A percentile compares a stretch with the other conserved stretches of the same genome.
These are phyloP conservation scores for Monosiga brevicollis DNA, from an alignment of 78 protist species.

Conservation along the genomic window DNA sequence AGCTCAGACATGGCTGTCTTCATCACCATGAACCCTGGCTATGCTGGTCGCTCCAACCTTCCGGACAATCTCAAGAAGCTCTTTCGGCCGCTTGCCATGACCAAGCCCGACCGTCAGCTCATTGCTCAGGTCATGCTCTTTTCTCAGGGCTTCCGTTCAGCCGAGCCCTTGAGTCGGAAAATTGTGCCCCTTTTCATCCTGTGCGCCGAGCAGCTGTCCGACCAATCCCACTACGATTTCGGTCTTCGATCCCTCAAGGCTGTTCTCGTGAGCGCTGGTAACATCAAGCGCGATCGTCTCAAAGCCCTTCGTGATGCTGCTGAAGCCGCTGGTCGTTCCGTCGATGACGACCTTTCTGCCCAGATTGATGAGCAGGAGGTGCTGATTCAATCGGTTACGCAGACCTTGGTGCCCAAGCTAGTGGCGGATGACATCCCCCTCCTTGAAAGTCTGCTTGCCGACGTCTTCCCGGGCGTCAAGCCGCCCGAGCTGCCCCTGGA, in stretches of 20 bases:
- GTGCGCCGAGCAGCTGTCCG: conserved; percentile 82
- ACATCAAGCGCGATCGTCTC: conserved; percentile 53
- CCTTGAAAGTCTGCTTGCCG: conserved; percentile 61
- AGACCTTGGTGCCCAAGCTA: conserved; percentile 84
- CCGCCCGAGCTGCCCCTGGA: conserved; percentile 13
- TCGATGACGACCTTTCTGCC: neutral
- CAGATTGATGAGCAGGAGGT: conserved; percentile 36
- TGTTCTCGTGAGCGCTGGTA: conserved; percentile 88
- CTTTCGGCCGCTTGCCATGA: conserved; percentile 90
- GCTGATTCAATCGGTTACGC: conserved; percentile 53
- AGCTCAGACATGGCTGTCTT: conserved; percentile 84
- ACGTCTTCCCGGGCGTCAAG: conserved; percentile 81
- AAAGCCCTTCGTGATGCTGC: neutral
- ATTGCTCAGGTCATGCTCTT: conserved; percentile 95
- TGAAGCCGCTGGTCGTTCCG: no score
- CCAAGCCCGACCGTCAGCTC: conserved; percentile 86
- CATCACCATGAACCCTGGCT: conserved; percentile 99
- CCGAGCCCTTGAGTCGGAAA: conserved; percentile 78
- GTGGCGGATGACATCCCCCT: conserved; percentile 84
- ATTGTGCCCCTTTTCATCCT: conserved; percentile 90
- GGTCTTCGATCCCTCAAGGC: conserved; percentile 97
- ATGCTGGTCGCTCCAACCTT: conserved; percentile 95
- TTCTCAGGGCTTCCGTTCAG: conserved; percentile 90
- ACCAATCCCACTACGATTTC: conserved; percentile 96
- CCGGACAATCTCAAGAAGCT: conserved; percentile 98